phyloP scores from a whole-genome alignment of 2,329 filamentous ascomycete species.

The Alternaria brassicae region DNA sequence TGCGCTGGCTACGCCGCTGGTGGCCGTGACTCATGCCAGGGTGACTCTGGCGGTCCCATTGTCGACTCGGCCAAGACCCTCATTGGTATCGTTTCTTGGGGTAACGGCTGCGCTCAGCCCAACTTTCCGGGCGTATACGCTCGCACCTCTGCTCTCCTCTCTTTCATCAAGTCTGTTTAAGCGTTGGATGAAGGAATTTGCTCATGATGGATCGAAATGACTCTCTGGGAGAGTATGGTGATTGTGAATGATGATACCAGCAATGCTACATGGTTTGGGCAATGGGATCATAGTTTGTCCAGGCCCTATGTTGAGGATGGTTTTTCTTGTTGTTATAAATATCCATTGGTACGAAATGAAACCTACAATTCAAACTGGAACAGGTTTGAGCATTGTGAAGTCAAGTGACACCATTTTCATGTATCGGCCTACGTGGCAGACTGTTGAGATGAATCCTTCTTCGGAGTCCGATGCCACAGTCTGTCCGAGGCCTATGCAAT shows the following conservation, averaged over 20 bases:
- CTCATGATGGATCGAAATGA: not conserved
- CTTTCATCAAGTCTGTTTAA: slow-evolving; percentile 34
- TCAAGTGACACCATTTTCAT: not conserved
- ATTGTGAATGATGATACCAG: not conserved
- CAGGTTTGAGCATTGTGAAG: not conserved
- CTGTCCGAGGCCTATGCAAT: not conserved
- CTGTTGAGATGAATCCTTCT: not conserved
- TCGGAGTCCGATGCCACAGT: not conserved
- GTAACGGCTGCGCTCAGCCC: slow-evolving; percentile 30
- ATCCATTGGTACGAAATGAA: not conserved
- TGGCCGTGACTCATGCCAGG: slow-evolving; percentile 46
- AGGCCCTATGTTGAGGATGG: not conserved
- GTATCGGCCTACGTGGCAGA: not conserved
- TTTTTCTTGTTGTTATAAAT: slow-evolving; percentile 2
- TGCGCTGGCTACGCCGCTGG: slow-evolving; percentile 35
- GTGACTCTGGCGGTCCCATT: slow-evolving; percentile 41
- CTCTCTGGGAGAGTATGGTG: not conserved
- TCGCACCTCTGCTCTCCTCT: slow-evolving; percentile 20
- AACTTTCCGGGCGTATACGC: slow-evolving; percentile 38
- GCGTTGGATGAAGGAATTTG: not conserved
- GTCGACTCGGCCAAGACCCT: slow-evolving; percentile 20
- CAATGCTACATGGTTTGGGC: not conserved
- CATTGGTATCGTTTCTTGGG: slow-evolving; percentile 17
- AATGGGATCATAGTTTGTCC: not conserved
- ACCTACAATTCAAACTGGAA: not conserved